Base-by-base conservation (phyloP, 306 rosid species). In the Cucurbita moschata region DNA sequence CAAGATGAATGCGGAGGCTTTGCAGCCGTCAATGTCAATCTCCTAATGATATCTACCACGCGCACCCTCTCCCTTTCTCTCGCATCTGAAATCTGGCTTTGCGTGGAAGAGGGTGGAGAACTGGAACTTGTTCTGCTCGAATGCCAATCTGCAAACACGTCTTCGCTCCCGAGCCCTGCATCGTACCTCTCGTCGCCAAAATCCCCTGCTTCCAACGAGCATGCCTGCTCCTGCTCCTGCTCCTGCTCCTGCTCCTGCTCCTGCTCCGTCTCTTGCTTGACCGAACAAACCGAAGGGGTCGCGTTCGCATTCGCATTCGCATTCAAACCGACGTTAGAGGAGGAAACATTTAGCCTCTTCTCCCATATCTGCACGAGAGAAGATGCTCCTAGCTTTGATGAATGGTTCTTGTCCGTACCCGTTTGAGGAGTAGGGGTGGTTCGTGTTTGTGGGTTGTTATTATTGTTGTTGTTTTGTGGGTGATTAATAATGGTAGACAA, bases 341-440 rank as follows among this genome's bases (percentile, higher is more conserved):
- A 26, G 10, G 85, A 76, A 38, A 82, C 37, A 63, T 73, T 89
- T 0, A 94, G 83, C 75, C 99, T 89, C 74, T 83, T 89, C 80
- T 94, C 99, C 99, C 99, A 94, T 57, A 94, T 86, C 37, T 84
- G 96, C 54, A 94, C 99, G 0, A 94, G 88, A 35, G 95, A 91
- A 38, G 97, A 89, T 12, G 99, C 97, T 10, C 88, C 92, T 0
- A 83, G 80, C 9, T 77, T 86, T 0, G 83, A 42, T 56, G 30
- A 73, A 49, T 26, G 40, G 40, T 44, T 30, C 44, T 26, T 7
- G 70, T 19, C 4, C 11, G 18, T 3, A 61, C 42, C 10, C 10
- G 52, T 43, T 65, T n/a, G 19, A 50, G 54, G 69, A 62, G 21
- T 7, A 38, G 47, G 43, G 39, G 47, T 14, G 46, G 69, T 37